Percentiles rank a stretch among this genome's conserved stretches.
Evolutionary conservation across 805 yeast species (phyloP).

Genomic region (Middelhovenomyces tepae): DNA sequence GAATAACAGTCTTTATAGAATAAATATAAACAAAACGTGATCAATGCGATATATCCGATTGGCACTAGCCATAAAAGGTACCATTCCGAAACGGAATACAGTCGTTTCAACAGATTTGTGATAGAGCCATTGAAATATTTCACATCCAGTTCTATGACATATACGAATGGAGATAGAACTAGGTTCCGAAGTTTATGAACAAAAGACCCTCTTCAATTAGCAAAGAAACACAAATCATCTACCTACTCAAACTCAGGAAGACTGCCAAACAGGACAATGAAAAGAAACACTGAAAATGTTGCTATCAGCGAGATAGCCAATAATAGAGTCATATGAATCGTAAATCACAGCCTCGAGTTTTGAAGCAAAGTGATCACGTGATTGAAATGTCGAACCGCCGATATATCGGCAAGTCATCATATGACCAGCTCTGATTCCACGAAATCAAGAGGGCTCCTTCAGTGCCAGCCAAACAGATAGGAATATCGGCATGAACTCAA

Average conservation of each 20-base stretch:
- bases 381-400: background rate
- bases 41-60: slow-evolving; percentile 14
- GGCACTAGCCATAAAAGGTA: slow-evolving; percentile 16
- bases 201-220: slow-evolving; percentile 15
- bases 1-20: slow-evolving; percentile 14
- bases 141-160: slow-evolving; percentile 12
- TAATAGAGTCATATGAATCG: slow-evolving; percentile 3
- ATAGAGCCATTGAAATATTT: slow-evolving; percentile 13
- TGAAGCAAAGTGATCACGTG: background rate
- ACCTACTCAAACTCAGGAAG: slow-evolving; percentile 25
- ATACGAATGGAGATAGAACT: slow-evolving; percentile 15
- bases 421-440: slow-evolving; percentile 3
- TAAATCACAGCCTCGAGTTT: too few relatives aligned
- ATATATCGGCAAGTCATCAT: slow-evolving; percentile 1
- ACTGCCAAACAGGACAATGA: slow-evolving; percentile 28
- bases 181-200: slow-evolving; percentile 16
- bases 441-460: slow-evolving; percentile 3
- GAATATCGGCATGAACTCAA: slow-evolving; percentile 5
- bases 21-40: slow-evolving; percentile 11
- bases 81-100: slow-evolving; percentile 1
- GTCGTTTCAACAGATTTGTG: background rate
- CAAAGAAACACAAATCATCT: background rate
- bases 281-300: slow-evolving; percentile 21
- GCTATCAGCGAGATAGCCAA: slow-evolving; percentile 11
- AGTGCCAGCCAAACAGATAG: slow-evolving; percentile 1